Conservation (phyloP, 176 grass and related monocot genomes). For the Oropetium thomaeum region DNA sequence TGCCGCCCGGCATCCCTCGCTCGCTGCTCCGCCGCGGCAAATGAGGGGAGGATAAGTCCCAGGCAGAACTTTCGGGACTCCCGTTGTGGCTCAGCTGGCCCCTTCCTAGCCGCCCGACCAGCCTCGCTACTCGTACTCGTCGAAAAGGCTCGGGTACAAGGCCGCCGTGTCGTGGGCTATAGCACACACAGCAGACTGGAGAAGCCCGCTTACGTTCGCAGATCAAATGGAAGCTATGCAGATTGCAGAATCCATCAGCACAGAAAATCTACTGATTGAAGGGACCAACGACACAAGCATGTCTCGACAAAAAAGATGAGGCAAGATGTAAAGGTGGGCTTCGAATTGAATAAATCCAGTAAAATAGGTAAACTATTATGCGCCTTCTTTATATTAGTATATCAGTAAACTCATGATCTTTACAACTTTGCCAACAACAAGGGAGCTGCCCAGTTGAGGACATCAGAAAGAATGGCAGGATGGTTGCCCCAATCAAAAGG, state of each 20-base stretch:
- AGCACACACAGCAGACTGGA: neutral
- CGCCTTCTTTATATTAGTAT: slow-evolving; percentile 19
- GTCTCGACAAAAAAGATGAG: no score
- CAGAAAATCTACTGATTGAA: no score
- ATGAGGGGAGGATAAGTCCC: neutral
- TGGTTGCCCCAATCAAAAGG: slow-evolving; percentile 38
- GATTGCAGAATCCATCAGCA: no score
- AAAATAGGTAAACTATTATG: no score
- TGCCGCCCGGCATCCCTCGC: slow-evolving; percentile 37
- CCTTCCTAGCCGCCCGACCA: neutral
- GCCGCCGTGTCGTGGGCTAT: neutral
- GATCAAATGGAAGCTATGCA: neutral
- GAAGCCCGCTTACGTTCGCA: neutral
- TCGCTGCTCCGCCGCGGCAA: neutral
- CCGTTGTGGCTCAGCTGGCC: neutral
- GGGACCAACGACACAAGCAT: no score
- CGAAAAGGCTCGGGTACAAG: neutral
- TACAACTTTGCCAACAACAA: slow-evolving; percentile 38
- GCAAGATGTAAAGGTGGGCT: no score
- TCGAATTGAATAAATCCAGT: no score
- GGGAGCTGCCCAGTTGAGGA: neutral
- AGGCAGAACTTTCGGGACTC: neutral
- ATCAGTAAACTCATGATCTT: slow-evolving; percentile 26
- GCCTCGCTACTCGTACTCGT: neutral
- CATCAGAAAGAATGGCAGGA: slow-evolving; percentile 24